Evolutionary conservation across 352 stramenopile species (phyloP), one percentile per base, ranked within the genome.

Genomic region (Pythium pyrilobum): DNA sequence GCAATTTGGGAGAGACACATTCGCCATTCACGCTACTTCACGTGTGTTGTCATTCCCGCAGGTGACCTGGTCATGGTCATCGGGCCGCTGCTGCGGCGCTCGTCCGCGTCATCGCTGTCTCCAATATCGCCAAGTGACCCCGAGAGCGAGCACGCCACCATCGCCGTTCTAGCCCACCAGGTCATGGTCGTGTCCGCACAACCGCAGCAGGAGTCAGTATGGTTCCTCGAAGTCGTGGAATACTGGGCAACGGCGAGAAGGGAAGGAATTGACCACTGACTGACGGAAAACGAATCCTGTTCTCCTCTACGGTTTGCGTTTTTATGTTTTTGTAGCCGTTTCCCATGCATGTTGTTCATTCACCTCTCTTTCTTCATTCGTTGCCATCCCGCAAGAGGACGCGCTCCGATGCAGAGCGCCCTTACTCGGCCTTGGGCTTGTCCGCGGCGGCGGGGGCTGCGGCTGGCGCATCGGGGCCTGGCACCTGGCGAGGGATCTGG

Each of bases 1-100:
- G n/a, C n/a, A n/a, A n/a, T n/a, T n/a, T n/a, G n/a, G n/a, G n/a
- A n/a, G 7, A 25, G n/a, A 25, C 13, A 25, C 43, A 15, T 3
- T 4, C 31, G 20, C 12, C 31, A 39, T 46, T 43, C 58, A 24
- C 40, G 9, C 25, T 40, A 15, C 40, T 38, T 44, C 18, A 28
- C 7, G 23, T 39, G 47, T 28, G 47, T 45, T 20, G 15, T 21
- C 9, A 8, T 29, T 3, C 23, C 9, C 13, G 12, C 37, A 82
- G 78, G 78, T 23, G 76, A 86, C 54, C 85, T 85, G 39, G 64
- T 89, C n/a, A 87, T 92, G 77, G 65, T 80, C 16, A 89, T 92
- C 46, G 82, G 82, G 1, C 82, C 82, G 2, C 61, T 88, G 37
- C 67, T 80, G 39, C 56, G 56, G 27, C 56, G 48, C 16, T 34